Percentiles rank a stretch among this genome's conserved stretches.
These are phyloP conservation scores for Pythium brachiatum DNA, from an alignment of 352 stramenopile genomes.

Conservation along the genomic window DNA sequence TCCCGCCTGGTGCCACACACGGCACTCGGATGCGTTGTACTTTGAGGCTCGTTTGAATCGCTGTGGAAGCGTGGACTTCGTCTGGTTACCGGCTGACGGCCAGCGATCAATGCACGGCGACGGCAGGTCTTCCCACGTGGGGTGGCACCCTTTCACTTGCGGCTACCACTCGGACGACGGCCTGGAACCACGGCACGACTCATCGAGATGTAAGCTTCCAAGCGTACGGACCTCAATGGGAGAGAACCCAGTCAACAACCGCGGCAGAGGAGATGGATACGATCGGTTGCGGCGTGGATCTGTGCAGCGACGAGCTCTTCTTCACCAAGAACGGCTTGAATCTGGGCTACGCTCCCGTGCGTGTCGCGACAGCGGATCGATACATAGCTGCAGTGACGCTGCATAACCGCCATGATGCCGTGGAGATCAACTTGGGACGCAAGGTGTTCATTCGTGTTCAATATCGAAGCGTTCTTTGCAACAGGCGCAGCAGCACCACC, in stretches of 20 bases:
- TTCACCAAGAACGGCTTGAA: constrained; percentile 37
- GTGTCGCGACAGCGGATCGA: neutral
- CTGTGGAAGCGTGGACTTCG: constrained; percentile 33
- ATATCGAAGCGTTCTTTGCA: constrained; percentile 26
- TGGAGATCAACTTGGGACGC: constrained; percentile 34
- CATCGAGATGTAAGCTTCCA: constrained; percentile 6
- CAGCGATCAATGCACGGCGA: constrained; percentile 28
- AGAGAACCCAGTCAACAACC: neutral
- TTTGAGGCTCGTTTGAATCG: constrained; percentile 31
- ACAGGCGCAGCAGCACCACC: too few species aligned
- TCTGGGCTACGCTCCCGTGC: constrained; percentile 19
- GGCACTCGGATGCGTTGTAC: constrained; percentile 19
- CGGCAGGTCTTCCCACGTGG: constrained; percentile 32
- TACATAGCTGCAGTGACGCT: constrained; percentile 34
- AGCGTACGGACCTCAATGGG: constrained; percentile 24
- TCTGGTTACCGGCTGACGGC: constrained; percentile 1
- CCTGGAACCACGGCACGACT: constrained; percentile 25
- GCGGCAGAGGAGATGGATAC: neutral
- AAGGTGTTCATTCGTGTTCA: constrained; percentile 35
- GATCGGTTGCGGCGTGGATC: constrained; percentile 31
- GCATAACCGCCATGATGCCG: constrained; percentile 29
- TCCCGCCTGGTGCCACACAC: neutral
- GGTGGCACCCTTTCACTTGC: constrained; percentile 36
- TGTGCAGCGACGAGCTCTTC: constrained; percentile 25
- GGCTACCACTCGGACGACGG: constrained; percentile 40